Evolutionary conservation across 441 rosid genomes (phyloP), one percentile per base, ranked within the genome.

Genomic region (Erysimum cheiri): DNA sequence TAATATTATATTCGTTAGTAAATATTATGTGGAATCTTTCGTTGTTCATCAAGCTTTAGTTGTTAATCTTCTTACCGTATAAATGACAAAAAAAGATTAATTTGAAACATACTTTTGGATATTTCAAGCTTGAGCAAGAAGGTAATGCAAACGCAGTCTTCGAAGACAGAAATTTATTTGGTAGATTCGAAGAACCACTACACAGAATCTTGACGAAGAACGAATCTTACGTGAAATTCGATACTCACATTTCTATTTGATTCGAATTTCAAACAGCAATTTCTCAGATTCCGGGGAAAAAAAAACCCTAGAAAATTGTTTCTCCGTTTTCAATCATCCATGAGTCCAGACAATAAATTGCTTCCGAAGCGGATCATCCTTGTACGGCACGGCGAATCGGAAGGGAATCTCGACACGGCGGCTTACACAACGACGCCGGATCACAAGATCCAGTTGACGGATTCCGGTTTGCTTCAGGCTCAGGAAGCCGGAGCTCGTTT

Each of bases 341-440:
- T 77, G 81, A 70, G 49, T 73, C 70, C 32, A 8, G 47, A 72
- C 46, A 60, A 22, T 58, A 73, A 74, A 53, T 56, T 71, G 37
- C 84, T 91, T 8, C 99, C 99, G 11, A 87, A 82, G 67, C 85
- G 98, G 49, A 94, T 94, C 60, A 88, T 95, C 78, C 85, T 95
- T 44, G 86, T 95, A 69, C 94, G 99, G 0, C 99, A 95, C 73
- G 99, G 99, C 24, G 96, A 95, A 78, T 95, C 99, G 0, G 82
- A 87, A 76, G 98, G 98, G 6, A 92, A 95, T 76, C 87, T 87
- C 24, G 89, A 88, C 82, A 86, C 84, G 33, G 72, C 87, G 29
- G 92, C 98, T 3, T 95, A 89, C 68, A 66, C 88, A 33, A 92
- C 93, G 67, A 90, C 80, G 0, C 98, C 99, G 4, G 98, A 95